Percentiles rank a stretch among this genome's conserved stretches.
Conservation (phyloP, 164 flowering plant genomes). For the Sextonia rubra region DNA sequence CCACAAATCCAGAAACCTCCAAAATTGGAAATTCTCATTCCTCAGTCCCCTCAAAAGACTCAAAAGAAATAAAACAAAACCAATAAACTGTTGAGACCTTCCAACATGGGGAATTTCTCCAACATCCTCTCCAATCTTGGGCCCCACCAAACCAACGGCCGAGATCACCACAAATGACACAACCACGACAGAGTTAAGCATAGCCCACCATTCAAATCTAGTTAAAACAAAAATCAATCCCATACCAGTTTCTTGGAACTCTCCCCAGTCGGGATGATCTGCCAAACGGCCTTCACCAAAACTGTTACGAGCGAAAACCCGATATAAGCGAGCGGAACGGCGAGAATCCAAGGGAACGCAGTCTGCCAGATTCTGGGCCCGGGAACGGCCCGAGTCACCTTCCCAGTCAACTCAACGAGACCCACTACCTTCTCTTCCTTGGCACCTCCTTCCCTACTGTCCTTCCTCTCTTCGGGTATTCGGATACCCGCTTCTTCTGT, state of each 20-base stretch:
- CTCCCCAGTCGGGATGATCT: not conserved
- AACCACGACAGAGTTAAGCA: no score
- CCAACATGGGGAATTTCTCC: no score
- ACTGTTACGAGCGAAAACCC: not conserved
- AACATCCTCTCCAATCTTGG: not conserved
- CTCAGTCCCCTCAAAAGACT: no score
- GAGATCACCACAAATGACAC: not conserved
- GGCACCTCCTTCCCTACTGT: not conserved
- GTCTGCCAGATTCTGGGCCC: conserved; percentile 2
- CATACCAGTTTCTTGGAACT: not conserved
- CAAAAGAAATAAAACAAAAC: no score
- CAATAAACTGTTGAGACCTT: no score
- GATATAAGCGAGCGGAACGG: conserved; percentile 4
- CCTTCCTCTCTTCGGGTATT: not conserved
- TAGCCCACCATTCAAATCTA: no score
- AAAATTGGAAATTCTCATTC: no score
- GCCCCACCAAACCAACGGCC: not conserved
- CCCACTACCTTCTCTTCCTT: not conserved
- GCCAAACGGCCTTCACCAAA: not conserved
- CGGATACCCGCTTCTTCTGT: not conserved
- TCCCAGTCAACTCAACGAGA: not conserved
- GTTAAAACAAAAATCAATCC: not conserved
- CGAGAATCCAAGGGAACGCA: conserved; percentile 4
- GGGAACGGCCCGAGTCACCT: not conserved
- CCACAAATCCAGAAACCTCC: no score